Conservation (phyloP, 164 flowering plant genomes). For the Vitis rotundifolia region DNA sequence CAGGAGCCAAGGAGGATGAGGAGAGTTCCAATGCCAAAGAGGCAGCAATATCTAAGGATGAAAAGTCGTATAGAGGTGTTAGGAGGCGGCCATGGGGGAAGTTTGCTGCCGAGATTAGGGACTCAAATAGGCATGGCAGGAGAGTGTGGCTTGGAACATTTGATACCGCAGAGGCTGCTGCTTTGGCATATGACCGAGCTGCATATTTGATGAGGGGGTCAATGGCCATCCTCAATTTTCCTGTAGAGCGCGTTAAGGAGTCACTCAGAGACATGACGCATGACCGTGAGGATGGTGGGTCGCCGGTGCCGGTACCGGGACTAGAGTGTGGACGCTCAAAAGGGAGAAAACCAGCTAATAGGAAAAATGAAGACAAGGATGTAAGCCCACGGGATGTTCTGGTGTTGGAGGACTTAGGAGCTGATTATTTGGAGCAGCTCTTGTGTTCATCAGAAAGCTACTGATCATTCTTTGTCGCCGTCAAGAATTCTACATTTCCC, state of each 20-base stretch:
- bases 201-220: slow-evolving; percentile 60
- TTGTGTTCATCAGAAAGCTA: slow-evolving; percentile 31
- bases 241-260: slow-evolving; percentile 46
- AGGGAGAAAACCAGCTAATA: slow-evolving; percentile 23
- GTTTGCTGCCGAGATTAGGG: slow-evolving; percentile 66
- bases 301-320: slow-evolving; percentile 50
- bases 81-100: slow-evolving; percentile 66
- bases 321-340: slow-evolving; percentile 50
- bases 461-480: no score
- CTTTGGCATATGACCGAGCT: slow-evolving; percentile 73
- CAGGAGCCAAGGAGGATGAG: slow-evolving; percentile 23
- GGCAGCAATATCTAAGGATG: not conserved
- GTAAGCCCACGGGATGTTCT: slow-evolving; percentile 20
- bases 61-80: slow-evolving; percentile 55
- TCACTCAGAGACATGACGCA: slow-evolving; percentile 42
- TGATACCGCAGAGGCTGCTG: slow-evolving; percentile 67
- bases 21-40: slow-evolving; percentile 11
- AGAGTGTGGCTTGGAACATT: slow-evolving; percentile 77
- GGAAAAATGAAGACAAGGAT: not conserved
- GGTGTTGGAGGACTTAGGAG: slow-evolving; percentile 60
- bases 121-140: slow-evolving; percentile 56
- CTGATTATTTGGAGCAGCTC: slow-evolving; percentile 54
- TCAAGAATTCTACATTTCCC: no score
- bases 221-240: slow-evolving; percentile 57
- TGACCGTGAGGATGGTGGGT: slow-evolving; percentile 31